Evolutionary conservation across 2,329 filamentous ascomycete species (phyloP), one percentile per base, ranked within the genome.

Genomic region (Clarireedia monteithiana): DNA sequence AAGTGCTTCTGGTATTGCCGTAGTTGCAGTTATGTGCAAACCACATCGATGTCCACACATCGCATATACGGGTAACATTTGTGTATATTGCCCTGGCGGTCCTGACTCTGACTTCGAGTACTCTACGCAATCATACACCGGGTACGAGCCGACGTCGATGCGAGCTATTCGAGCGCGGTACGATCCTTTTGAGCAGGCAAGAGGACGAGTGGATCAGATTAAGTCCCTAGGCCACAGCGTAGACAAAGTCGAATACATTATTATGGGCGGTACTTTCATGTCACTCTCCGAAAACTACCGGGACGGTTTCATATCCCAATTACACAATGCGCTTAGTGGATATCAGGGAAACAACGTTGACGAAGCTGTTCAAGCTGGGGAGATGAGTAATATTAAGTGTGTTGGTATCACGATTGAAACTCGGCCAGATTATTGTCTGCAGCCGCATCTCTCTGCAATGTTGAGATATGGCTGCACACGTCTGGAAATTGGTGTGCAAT

Each of bases 181-280:
- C 69, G 95, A 99, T 68, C 94, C 94, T 0, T 99, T 96, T 65
- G 94, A 99, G 72, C 94, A 99, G 75, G 94, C 94, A 15, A 82
- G 94, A 70, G 94, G 94, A 44, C 84, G 94, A 64, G 92, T 99
- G 5, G 95, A 99, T 66, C 94, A 99, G 74, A 90, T 99, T 68
- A 95, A 95, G 72, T 88, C 89, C 2, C 79, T 99, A 0, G 94
- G 94, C 0, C 94, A 99, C 72, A 96, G 90, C 47, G 94, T 99
- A 48, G 94, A 99, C 75, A 99, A 99, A 72, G 94, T 99, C 24
- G 94, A 99, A 75, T 99, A 97, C 72, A 99, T 99, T 69, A 96
- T 99, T 70, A 99, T 99, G 94, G 94, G 94, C 58, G 94, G 94
- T 63, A 99, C 94, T 0, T 99, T 99, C 73, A 99, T 99, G 95